These are phyloP conservation scores for Cudoniella acicularis DNA, from an alignment of 495 filamentous ascomycete species.

Conservation along the genomic window DNA sequence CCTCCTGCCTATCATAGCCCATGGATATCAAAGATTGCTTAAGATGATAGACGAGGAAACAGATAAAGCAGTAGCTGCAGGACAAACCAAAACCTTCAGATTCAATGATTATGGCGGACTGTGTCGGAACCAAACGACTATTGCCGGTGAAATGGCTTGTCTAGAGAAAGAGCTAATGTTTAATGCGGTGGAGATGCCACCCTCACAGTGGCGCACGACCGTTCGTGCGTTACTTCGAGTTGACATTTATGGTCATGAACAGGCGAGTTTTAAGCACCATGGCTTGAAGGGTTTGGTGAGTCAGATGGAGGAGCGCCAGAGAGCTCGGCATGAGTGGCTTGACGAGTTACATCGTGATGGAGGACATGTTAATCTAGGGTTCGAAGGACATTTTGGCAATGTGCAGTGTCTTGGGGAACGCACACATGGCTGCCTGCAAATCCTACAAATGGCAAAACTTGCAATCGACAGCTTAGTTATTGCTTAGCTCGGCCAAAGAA, in stretches of 20 bases:
- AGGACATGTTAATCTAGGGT: constrained; percentile 11
- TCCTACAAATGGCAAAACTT: constrained; percentile 46
- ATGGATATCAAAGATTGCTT: constrained; percentile 50
- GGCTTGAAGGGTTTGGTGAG: constrained; percentile 48
- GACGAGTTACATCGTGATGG: constrained; percentile 23
- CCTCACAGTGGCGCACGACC: constrained; percentile 44
- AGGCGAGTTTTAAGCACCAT: constrained; percentile 35
- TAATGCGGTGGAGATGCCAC: constrained; percentile 34
- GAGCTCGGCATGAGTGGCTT: constrained; percentile 38
- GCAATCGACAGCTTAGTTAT: constrained; percentile 46
- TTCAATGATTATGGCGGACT: constrained; percentile 44
- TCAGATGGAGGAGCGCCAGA: constrained; percentile 44
- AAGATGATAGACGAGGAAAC: constrained; percentile 41
- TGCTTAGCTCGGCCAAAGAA: constrained; percentile 27
- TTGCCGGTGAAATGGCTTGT: constrained; percentile 10
- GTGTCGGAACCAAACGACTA: constrained; percentile 15
- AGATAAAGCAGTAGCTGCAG: constrained; percentile 31
- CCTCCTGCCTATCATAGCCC: constrained; percentile 57
- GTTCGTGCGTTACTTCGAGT: constrained; percentile 46
- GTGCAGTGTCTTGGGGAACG: constrained; percentile 11
- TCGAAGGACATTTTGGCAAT: not conserved
- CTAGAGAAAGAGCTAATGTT: constrained; percentile 15
- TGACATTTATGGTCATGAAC: constrained; percentile 43
- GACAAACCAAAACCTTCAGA: constrained; percentile 38
- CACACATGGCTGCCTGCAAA: constrained; percentile 34